Percentiles rank a stretch among this genome's conserved stretches.
Conservation (phyloP, 2,329 filamentous ascomycete genomes). For the Fusarium sp. region DNA sequence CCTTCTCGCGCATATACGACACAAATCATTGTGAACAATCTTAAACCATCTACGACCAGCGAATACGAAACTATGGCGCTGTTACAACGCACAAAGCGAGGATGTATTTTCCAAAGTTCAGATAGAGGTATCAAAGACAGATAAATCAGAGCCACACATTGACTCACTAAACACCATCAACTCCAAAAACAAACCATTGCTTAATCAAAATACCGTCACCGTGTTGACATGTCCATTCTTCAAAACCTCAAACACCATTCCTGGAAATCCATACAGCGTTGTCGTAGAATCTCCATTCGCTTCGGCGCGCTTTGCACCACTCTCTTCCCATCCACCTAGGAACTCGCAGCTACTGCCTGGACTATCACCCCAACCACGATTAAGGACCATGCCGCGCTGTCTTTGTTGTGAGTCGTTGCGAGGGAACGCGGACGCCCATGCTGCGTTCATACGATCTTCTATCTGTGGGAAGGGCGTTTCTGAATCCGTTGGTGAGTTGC, state of each 20-base stretch:
- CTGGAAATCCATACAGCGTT: constrained; percentile 92
- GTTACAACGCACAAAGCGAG: not conserved
- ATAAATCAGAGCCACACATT: not conserved
- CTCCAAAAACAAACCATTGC: constrained; percentile 6
- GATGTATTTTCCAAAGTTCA: constrained; percentile 9
- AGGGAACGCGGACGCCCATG: constrained; percentile 76
- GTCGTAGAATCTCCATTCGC: constrained; percentile 73
- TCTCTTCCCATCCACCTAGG: constrained; percentile 88
- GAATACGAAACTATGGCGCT: not conserved
- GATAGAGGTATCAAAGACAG: constrained; percentile 15
- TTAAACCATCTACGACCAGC: not conserved
- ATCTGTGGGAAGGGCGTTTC: constrained; percentile 84
- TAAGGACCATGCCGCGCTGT: constrained; percentile 85
- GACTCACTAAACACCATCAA: constrained; percentile 31
- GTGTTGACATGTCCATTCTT: constrained; percentile 92
- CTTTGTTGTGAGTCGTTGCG: constrained; percentile 63
- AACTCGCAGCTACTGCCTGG: constrained; percentile 90
- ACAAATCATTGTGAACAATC: not conserved
- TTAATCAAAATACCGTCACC: constrained; percentile 81
- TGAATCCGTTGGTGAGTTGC: constrained; percentile 68
- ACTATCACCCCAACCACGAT: constrained; percentile 90
- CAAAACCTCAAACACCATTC: constrained; percentile 93
- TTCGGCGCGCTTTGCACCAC: constrained; percentile 66
- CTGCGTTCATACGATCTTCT: constrained; percentile 73
- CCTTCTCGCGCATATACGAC: not conserved